phyloP scores from a whole-genome alignment of 139 green algal genomes.

The Coelastrella sp. region DNA sequence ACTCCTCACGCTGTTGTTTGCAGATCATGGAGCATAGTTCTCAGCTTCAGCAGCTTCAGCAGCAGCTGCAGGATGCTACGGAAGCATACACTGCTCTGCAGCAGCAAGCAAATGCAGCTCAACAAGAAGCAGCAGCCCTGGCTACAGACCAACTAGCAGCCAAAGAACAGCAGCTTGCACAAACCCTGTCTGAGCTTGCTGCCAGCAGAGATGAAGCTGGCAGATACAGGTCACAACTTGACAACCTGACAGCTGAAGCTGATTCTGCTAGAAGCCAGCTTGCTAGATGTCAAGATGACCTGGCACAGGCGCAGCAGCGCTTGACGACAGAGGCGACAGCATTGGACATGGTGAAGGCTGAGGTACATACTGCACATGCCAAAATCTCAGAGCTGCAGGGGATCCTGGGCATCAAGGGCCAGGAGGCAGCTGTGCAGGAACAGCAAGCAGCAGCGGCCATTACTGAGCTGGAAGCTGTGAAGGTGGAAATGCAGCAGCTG shows the following conservation, averaged over 20 bases:
- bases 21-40: not conserved
- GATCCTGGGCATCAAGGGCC: not conserved
- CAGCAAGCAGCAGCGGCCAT: not conserved
- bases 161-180: constrained; percentile 36
- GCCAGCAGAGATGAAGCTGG: not conserved
- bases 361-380: not conserved
- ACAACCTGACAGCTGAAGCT: not conserved
- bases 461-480: not conserved
- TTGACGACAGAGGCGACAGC: not conserved
- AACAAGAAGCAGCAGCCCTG: not conserved
- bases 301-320: not conserved
- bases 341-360: not conserved
- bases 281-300: not conserved
- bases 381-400: not conserved
- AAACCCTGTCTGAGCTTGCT: not conserved
- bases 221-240: not conserved
- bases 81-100: not conserved
- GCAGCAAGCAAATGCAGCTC: not conserved
- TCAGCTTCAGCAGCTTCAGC: constrained; percentile 11
- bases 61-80: constrained; percentile 6
- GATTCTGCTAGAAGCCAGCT: not conserved
- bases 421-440: not conserved
- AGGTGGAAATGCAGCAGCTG: not conserved
- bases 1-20: not conserved
- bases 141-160: constrained; percentile 7